A percentile compares a stretch with the other conserved stretches of the same genome.
These are phyloP conservation scores for Podila epicladia DNA, from an alignment of 192 early-diverging fungal genomes.

Conservation along the genomic window DNA sequence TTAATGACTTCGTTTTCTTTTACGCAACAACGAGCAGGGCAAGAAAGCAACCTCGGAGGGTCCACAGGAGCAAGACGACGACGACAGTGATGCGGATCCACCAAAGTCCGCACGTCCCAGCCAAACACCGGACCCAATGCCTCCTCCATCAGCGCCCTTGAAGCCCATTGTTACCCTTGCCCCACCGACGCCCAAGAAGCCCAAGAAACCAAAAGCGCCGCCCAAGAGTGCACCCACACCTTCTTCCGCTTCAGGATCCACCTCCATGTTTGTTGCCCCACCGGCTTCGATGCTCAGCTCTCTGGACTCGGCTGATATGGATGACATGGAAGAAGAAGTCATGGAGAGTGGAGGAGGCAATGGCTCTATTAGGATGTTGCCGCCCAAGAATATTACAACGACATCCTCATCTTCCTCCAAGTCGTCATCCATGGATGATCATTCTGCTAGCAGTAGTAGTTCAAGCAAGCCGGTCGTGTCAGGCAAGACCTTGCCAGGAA, in stretches of 20 bases:
- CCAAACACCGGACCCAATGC: constrained; percentile 44
- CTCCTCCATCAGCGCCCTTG: constrained; percentile 27
- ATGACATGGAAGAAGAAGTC: constrained; percentile 48
- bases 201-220: constrained; percentile 33
- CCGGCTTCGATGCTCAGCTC: constrained; percentile 38
- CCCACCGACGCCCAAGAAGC: constrained; percentile 23
- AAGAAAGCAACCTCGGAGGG: constrained; percentile 38
- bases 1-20: too few species aligned
- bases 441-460: neutral
- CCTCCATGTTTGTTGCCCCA: constrained; percentile 27
- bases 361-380: constrained; percentile 23
- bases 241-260: neutral
- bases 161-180: neutral
- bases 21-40: constrained; percentile 1
- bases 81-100: constrained; percentile 32
- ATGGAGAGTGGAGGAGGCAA: constrained; percentile 47
- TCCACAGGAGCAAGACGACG: constrained; percentile 22
- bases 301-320: constrained; percentile 18
- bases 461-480: constrained; percentile 6
- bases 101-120: constrained; percentile 17
- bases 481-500: constrained; percentile 33
- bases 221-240: constrained; percentile 8
- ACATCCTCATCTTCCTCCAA: neutral
- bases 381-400: constrained; percentile 12
- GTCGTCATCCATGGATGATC: constrained; percentile 12